phyloP scores from a whole-genome alignment of 805 yeast genomes.

The Saturnispora silvae region DNA sequence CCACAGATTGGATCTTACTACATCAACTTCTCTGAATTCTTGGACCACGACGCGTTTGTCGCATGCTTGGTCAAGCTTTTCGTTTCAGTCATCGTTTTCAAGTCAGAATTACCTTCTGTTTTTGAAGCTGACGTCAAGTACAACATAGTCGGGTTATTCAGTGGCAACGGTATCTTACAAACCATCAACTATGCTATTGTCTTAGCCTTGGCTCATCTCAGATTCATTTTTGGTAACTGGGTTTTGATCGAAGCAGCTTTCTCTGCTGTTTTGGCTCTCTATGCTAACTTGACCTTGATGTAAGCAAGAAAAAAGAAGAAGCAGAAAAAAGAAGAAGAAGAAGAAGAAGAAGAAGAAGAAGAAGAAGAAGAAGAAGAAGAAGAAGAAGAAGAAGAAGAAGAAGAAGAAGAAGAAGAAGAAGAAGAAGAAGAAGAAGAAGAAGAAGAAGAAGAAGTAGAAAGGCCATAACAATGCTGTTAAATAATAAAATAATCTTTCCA shows the following conservation, averaged over 20 bases:
- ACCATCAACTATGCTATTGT: conserved; percentile 17
- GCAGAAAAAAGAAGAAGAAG: no score
- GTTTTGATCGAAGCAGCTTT: conserved; percentile 37
- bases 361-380: no score
- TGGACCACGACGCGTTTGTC: conserved; percentile 42
- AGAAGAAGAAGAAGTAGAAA: no score
- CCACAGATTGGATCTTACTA: conserved; percentile 40
- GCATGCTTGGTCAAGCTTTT: conserved; percentile 37
- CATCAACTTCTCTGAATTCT: conserved; percentile 44
- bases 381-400: no score
- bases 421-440: no score
- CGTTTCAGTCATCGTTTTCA: conserved; percentile 29
- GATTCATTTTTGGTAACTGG: conserved; percentile 36
- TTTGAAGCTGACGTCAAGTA: conserved; percentile 24
- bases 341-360: no score
- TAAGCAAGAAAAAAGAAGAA: no score
- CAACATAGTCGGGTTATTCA: conserved; percentile 21
- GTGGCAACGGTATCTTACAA: conserved; percentile 4
- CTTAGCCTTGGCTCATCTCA: conserved; percentile 29
- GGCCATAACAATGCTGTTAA: no score
- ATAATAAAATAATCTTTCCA: no score
- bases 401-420: no score
- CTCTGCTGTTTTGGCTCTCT: conserved; percentile 37
- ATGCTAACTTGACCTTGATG: conserved; percentile 30
- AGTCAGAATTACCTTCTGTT: conserved; percentile 17